Evolutionary conservation across 2,329 filamentous ascomycete species (phyloP), one percentile per base, ranked within the genome.

Genomic region (Coniochaeta sp.): DNA sequence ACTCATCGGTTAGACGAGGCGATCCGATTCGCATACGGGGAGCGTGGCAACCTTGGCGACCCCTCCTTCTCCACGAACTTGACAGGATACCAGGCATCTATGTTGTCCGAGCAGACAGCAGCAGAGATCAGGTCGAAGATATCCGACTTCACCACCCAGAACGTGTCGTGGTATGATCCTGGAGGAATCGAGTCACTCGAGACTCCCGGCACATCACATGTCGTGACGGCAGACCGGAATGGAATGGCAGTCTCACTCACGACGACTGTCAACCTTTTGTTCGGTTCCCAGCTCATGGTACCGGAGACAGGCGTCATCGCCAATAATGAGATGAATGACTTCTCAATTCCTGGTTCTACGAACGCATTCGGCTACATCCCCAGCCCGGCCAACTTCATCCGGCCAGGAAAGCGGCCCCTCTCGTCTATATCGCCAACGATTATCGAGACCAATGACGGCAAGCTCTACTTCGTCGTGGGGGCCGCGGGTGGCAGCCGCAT

Each of bases 1-100:
- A 90, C 89, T 0, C 91, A 96, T 70, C 80, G 88, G 0, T 75
- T 96, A n/a, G 87, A 93, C 64, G 91, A 96, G 76, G 88, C 90
- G 1, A 89, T 96, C 62, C 80, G 89, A 8, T 96, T 93, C 69
- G 90, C 86, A 0, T 96, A 96, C 66, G 91, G 88, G 2, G 75
- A 88, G 77, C 84, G 91, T 57, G 81, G 84, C 1, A 77, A 89
- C 34, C 80, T 96, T 0, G 92, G 90, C 1, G 92, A 96, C 65
- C 92, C 92, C 0, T 76, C 75, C 0, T 96, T 89, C 66, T 83
- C 93, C 7, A 67, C 72, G 0, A 75, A 81, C 0, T 81, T 89
- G 12, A 76, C 89, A 50, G 75, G 81, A 16, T 82, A 82, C 58
- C 90, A 89, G 64, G 77, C 88, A 63, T 67, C 80, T 1, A 80